Evolutionary conservation across 495 filamentous ascomycete genomes (phyloP).

Genomic region (Podospora pseudoanserina): DNA sequence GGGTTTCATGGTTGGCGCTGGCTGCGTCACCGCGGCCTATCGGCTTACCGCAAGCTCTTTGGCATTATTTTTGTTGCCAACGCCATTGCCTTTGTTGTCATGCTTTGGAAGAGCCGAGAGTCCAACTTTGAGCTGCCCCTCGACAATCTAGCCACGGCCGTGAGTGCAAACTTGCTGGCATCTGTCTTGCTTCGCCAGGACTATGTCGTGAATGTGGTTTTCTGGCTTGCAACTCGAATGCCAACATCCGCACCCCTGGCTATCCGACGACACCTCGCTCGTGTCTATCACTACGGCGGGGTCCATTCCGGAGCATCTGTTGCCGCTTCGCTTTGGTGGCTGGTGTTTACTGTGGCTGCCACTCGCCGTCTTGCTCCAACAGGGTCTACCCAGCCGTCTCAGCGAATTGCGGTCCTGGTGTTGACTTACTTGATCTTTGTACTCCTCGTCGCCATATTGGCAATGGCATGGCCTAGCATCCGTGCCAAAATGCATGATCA

Average conservation of each 20-base stretch:
- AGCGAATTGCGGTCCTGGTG: constrained; percentile 23
- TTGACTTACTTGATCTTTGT: constrained; percentile 30
- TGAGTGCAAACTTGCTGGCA: constrained; percentile 42
- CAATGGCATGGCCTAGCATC: constrained; percentile 41
- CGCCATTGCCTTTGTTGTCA: constrained; percentile 8
- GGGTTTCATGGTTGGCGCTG: constrained; percentile 11
- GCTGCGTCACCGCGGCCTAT: constrained; percentile 17
- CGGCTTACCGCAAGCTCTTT: constrained; percentile 15
- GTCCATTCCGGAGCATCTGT: constrained; percentile 62
- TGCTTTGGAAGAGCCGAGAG: constrained; percentile 35
- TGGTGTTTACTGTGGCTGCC: constrained; percentile 53
- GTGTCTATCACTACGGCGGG: constrained; percentile 65
- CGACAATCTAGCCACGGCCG: constrained; percentile 36
- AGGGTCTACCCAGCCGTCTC: constrained; percentile 23
- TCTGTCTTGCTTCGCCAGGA: constrained; percentile 57
- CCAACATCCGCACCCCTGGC: constrained; percentile 54
- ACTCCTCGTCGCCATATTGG: constrained; percentile 30
- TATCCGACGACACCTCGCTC: constrained; percentile 56
- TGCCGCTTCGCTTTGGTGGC: constrained; percentile 59
- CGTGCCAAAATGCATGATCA: constrained; percentile 49
- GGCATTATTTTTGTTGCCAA: constrained; percentile 22
- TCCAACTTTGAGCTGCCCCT: constrained; percentile 23
- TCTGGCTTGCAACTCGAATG: constrained; percentile 46
- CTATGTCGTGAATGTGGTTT: constrained; percentile 60
- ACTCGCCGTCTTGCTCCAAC: constrained; percentile 41